Base-by-base conservation (phyloP, 2,329 filamentous ascomycete genomes). In the Hypoxylon sp. region DNA sequence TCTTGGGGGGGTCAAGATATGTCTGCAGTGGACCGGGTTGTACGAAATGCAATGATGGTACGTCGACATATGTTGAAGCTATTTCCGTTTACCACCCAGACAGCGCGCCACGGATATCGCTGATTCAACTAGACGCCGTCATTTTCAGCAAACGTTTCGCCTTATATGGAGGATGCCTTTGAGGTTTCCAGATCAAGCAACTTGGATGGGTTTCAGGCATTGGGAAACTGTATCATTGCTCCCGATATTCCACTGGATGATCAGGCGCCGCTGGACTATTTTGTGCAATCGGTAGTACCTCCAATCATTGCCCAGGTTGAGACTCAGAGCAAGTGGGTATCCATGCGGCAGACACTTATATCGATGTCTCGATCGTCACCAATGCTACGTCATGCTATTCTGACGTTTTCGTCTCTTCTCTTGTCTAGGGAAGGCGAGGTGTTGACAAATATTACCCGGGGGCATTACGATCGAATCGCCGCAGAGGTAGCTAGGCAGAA, bases 291-390 rank as follows among this genome's bases (percentile, higher is more conserved):
- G 2, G 81, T 84, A 14, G 83, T 83, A n/a, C 85, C 85, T 5
- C 85, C 85, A 0, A 86, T 87, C 30, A 79, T 88, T 3, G 82
- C 83, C 17, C 83, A 86, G 53, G 83, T 87, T 0, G 86, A 88
- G 70, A 85, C 84, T 6, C 82, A 85, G 60, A 84, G 83, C 69
- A 84, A 83, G 57, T 88, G 85, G 85, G 77, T 82, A 2, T 79
- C 82, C 0, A 85, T 85, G 71, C 79, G 85, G 4, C 82, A 84
- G 50, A 79, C 83, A 31, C 81, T 88, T 17, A 79, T 84, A 0
- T 78, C 81, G 1, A 85, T 87, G 82, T 81, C 85, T 2, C 77
- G 77, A 17, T 77, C 81, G 7, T 87, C 85, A 0, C 72, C 78
- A 2, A 83, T 88, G 78, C 82, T 87, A 3, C 77, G 77, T 14